phyloP scores from a whole-genome alignment of 176 grass and related monocot species.

The Cenchrus purpureus region DNA sequence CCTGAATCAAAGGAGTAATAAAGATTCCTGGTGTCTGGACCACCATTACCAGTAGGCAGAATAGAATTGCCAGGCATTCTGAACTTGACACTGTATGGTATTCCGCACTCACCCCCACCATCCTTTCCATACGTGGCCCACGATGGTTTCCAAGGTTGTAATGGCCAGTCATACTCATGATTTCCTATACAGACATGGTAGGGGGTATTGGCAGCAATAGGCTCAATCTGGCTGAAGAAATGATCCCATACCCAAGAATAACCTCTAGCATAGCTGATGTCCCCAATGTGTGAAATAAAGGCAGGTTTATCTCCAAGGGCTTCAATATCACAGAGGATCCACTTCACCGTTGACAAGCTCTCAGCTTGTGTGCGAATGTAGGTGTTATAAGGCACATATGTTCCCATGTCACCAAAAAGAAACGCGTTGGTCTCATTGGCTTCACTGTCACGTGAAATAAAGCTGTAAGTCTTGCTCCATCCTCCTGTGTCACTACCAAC shows the following conservation, averaged over 20 bases:
- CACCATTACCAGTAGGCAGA: conserved; percentile 72
- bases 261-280: conserved; percentile 95
- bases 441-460: conserved; percentile 79
- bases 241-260: conserved; percentile 95
- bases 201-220: conserved; percentile 72
- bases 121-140: conserved; percentile 85
- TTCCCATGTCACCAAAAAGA: conserved; percentile 95
- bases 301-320: conserved; percentile 79
- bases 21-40: conserved; percentile 82
- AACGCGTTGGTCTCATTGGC: conserved; percentile 79
- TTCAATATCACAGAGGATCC: conserved; percentile 83
- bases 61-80: conserved; percentile 90
- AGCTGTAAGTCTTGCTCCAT: conserved; percentile 80
- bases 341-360: conserved; percentile 82
- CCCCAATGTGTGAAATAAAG: conserved; percentile 92
- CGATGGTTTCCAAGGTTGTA: conserved; percentile 83
- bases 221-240: conserved; percentile 93
- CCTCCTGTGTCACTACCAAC: conserved; percentile 77
- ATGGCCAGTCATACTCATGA: conserved; percentile 97
- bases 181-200: conserved; percentile 99
- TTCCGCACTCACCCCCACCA: conserved; percentile 80
- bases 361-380: conserved; percentile 80
- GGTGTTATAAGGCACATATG: conserved; percentile 82
- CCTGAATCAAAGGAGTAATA: conserved; percentile 90
- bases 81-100: conserved; percentile 94